Conservation (phyloP, 495 filamentous ascomycete species). For the Jackrogersella minutella region DNA sequence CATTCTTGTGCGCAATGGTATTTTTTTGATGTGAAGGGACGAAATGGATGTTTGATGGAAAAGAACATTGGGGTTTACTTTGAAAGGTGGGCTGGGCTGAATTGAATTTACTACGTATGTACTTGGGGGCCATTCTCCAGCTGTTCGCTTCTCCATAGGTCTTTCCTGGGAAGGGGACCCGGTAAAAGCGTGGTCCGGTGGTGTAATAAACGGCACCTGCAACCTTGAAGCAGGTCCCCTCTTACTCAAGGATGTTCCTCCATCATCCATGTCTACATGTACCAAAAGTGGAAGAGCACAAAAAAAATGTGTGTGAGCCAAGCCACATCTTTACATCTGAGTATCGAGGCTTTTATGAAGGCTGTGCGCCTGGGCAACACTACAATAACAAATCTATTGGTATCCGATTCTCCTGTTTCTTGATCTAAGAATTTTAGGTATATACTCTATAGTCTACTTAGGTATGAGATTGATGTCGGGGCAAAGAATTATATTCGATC, state of each 20-base stretch:
- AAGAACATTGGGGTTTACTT: conserved; percentile 24
- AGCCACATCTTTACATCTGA: conserved; percentile 22
- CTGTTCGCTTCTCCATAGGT: conserved; percentile 4
- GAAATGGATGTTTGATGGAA: conserved; percentile 16
- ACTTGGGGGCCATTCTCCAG: conserved; percentile 20
- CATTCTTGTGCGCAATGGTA: conserved; percentile 21
- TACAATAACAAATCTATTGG: not conserved
- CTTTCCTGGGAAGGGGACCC: conserved; percentile 21
- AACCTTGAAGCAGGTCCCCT: not conserved
- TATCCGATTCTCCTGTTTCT: conserved; percentile 1
- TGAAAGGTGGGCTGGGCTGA: conserved; percentile 34
- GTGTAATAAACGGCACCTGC: conserved; percentile 3
- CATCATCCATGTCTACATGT: not conserved
- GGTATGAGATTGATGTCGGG: no score
- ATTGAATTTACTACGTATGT: no score
- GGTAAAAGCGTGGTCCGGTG: conserved; percentile 36
- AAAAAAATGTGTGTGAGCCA: no score
- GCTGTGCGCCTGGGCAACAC: conserved; percentile 22
- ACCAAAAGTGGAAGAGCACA: no score
- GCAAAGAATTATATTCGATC: not conserved
- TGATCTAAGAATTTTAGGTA: not conserved
- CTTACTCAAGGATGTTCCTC: not conserved
- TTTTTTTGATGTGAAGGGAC: not conserved
- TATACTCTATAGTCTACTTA: no score
- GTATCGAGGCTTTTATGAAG: conserved; percentile 20